A percentile compares a stretch with the other conserved stretches of the same genome.
Conservation (phyloP, 129 eudicot species). For the Centrapalus pauciflorus region DNA sequence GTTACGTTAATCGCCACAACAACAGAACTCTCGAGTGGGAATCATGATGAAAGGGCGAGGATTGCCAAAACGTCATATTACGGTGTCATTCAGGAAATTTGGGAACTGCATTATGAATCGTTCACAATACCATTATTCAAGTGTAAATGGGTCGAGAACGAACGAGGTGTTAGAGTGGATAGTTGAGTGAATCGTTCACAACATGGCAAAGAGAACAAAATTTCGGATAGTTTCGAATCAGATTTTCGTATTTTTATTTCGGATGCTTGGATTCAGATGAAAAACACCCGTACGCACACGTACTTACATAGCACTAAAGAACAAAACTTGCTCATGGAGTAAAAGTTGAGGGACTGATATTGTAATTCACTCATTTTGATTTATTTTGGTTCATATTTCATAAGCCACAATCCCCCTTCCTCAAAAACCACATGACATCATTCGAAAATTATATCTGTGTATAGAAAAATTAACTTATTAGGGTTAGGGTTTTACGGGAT, state of each 20-base stretch:
- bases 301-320: too few species aligned
- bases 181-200: too few species aligned
- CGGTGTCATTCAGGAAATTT: conserved; percentile 9
- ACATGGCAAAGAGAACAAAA: too few species aligned
- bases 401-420: conserved; percentile 7
- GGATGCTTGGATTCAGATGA: too few species aligned
- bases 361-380: neutral
- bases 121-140: neutral
- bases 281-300: too few species aligned
- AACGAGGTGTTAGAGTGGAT: conserved; percentile 1
- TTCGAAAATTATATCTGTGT: neutral
- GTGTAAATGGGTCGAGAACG: conserved; percentile 4
- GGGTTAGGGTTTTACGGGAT: conserved; percentile 53
- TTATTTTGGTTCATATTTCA: neutral
- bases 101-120: neutral
- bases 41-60: neutral
- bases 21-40: neutral
- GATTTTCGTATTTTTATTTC: too few species aligned
- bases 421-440: conserved; percentile 3
- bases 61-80: conserved; percentile 1
- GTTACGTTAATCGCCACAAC: neutral
- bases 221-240: too few species aligned
- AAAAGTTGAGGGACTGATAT: neutral
- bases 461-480: conserved; percentile 23
- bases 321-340: neutral